phyloP scores from a whole-genome alignment of 352 stramenopile genomes.

The Globisporangium cystogenes region DNA sequence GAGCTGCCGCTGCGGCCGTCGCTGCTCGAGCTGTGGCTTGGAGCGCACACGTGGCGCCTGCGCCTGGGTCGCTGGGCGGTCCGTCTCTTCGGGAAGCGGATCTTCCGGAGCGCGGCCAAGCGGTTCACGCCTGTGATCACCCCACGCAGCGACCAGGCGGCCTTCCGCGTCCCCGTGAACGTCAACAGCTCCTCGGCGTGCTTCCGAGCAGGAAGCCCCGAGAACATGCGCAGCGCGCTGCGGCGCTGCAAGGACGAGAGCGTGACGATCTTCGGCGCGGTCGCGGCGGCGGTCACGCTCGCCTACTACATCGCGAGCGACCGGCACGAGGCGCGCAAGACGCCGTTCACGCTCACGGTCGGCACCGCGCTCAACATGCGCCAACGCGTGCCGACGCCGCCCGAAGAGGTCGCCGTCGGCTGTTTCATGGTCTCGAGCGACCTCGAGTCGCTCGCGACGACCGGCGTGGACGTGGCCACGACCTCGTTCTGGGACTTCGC shows the following conservation, averaged over 20 bases:
- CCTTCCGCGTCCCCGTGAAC: conserved; percentile 21
- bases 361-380: conserved; percentile 3
- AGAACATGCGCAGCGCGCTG: conserved; percentile 27
- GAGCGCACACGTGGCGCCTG: conserved; percentile 14
- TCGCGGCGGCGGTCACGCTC: conserved; percentile 19
- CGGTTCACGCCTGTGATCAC: conserved; percentile 8
- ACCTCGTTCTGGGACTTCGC: conserved; percentile 13
- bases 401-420: neutral
- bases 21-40: conserved; percentile 25
- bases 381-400: neutral
- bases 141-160: conserved; percentile 20
- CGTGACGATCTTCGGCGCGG: conserved; percentile 27
- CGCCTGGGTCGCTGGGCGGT: conserved; percentile 16
- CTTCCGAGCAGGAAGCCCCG: conserved; percentile 30
- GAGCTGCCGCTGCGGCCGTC: conserved; percentile 17
- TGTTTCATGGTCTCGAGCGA: neutral
- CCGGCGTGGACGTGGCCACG: conserved; percentile 1
- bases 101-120: conserved; percentile 12
- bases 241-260: conserved; percentile 30
- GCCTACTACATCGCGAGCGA: neutral
- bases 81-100: conserved; percentile 9
- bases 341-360: neutral
- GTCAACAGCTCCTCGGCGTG: conserved; percentile 26
- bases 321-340: neutral
- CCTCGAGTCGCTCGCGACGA: neutral